Percentiles rank a stretch among this genome's conserved stretches.
Evolutionary conservation across 768 basidiomycete genomes (phyloP).

Genomic region (Leccinum fibrillosum): DNA sequence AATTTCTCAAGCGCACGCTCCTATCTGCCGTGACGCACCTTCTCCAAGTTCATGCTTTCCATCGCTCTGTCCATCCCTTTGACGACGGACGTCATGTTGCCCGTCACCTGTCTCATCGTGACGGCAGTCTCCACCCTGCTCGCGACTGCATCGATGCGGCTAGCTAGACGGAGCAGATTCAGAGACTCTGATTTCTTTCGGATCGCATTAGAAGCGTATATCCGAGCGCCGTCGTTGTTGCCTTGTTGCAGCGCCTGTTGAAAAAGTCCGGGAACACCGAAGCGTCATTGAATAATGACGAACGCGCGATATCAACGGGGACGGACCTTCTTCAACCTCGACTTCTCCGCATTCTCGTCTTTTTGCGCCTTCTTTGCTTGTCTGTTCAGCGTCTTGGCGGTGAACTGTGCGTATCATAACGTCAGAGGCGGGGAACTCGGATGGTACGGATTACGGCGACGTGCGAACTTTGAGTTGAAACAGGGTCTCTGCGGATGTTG

Average conservation of each 20-base stretch:
- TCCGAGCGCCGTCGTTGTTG: constrained; percentile 94
- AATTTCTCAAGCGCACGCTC: not conserved
- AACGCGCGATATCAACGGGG: not conserved
- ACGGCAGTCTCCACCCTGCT: constrained; percentile 97
- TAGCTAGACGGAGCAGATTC: constrained; percentile 86
- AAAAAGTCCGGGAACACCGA: not conserved
- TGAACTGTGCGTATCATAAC: constrained; percentile 62
- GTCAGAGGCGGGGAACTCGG: constrained; percentile 11
- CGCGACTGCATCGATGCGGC: constrained; percentile 94
- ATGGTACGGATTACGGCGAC: constrained; percentile 3
- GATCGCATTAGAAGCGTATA: constrained; percentile 98
- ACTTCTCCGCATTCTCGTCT: constrained; percentile 87
- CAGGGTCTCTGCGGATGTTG: constrained; percentile 70
- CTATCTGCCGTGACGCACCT: constrained; percentile 48
- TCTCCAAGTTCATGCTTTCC: constrained; percentile 98
- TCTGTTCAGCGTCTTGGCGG: constrained; percentile 89
- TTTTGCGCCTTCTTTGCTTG: constrained; percentile 98
- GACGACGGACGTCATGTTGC: constrained; percentile 95
- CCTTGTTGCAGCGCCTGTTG: constrained; percentile 90
- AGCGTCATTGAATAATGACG: not conserved
- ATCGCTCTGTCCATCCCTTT: constrained; percentile 99
- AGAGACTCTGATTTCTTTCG: constrained; percentile 95
- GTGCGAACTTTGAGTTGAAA: constrained; percentile 90
- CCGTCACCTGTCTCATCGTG: constrained; percentile 95
- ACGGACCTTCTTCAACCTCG: constrained; percentile 86